Base-by-base conservation (phyloP, 306 rosid species). In the Cicer pinnatifidum region DNA sequence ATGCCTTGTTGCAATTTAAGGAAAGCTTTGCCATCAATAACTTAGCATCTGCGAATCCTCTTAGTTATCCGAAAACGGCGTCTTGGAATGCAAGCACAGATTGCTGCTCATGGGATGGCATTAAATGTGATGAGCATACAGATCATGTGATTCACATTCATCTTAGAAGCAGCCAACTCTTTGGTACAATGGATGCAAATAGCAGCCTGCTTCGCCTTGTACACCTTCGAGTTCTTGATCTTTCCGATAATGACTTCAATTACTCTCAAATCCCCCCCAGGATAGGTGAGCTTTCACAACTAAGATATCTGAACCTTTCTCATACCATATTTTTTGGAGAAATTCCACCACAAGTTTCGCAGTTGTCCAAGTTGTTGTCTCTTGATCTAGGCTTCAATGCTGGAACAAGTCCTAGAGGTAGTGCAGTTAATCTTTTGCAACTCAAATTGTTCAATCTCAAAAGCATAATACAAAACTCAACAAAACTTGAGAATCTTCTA, bases 61-160 rank as follows among this genome's bases (percentile, higher is more conserved):
- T 77, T 0, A 44, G 62, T 77, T 72, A 82, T 72, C 85, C 76
- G 4, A 82, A 82, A 52, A 47, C 9, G 2, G 3, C 56, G n/a
- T 72, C 80, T 10, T 78, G 85, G 82, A 76, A 65, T 53, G 15
- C 60, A 7, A 17, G 9, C 64, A 59, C 56, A 7, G 69, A 77
- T 46, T 82, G 80, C 19, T 77, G 79, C 40, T 77, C 69, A 43
- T 77, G 85, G 85, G 54, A 72, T 59, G 79, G 80, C 1, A 74
- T 82, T 19, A 4, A 51, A 7, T 77, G 85, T 62, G 72, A 82
- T 44, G 48, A 72, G 17, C n/a, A 1, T 41, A 60, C 80, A 3
- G 15, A 13, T 66, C 58, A 66, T 15, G 82, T 82, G 11, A 58
- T 43, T 66, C 65, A 7, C 37, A 16, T 82, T 72, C 47, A 72